These are phyloP conservation scores for Albizia julibrissin DNA, from an alignment of 306 rosid species.

Conservation along the genomic window DNA sequence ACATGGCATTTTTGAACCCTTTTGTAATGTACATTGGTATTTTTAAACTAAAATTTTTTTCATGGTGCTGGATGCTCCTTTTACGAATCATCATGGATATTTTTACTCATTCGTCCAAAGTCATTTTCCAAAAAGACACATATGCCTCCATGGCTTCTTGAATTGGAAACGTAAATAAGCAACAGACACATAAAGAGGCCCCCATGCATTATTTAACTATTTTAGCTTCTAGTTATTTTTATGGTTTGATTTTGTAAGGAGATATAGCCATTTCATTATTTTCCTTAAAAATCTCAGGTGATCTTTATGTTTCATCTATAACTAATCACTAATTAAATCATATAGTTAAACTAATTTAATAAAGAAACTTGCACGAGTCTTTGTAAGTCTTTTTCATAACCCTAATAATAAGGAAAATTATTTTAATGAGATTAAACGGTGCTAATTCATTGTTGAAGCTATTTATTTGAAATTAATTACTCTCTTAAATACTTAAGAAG, in stretches of 20 bases:
- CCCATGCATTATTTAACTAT: background rate
- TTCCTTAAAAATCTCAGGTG: background rate
- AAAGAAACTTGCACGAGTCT: background rate
- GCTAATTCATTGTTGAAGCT: too few relatives aligned
- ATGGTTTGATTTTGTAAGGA: too few relatives aligned
- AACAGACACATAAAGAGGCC: background rate
- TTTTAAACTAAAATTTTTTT: too few relatives aligned
- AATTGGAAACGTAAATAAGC: background rate
- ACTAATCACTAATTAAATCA: too few relatives aligned
- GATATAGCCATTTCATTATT: too few relatives aligned
- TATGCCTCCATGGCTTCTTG: background rate
- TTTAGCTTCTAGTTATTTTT: background rate
- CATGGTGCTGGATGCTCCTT: too few relatives aligned
- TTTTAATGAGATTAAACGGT: too few relatives aligned
- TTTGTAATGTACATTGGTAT: too few relatives aligned
- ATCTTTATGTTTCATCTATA: too few relatives aligned
- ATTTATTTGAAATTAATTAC: background rate
- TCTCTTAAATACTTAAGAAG: fast-evolving
- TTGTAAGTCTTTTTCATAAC: background rate
- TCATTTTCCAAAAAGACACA: background rate
- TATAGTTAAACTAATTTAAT: background rate
- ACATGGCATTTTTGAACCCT: too few relatives aligned
- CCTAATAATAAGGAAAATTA: background rate
- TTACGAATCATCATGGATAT: too few relatives aligned
- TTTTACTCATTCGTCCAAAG: too few relatives aligned